These are phyloP conservation scores for Pistacia integerrima DNA, from an alignment of 345 rosid species.

Conservation along the genomic window DNA sequence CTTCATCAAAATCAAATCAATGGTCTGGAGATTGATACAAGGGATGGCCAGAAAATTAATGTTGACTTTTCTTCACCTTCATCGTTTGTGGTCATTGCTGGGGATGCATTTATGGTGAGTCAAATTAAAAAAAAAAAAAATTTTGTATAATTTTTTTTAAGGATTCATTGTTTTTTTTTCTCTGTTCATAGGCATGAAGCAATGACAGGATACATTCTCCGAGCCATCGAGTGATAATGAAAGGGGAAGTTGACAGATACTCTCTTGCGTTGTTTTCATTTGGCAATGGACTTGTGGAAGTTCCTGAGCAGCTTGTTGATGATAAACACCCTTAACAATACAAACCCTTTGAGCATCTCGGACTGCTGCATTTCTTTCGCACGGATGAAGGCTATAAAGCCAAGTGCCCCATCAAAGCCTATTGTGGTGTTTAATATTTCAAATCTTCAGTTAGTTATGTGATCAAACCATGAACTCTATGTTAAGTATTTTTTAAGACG, in stretches of 20 bases:
- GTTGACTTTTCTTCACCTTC: slow-evolving; percentile 47
- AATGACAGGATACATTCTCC: slow-evolving; percentile 49
- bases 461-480: background rate
- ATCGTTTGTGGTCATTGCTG: slow-evolving; percentile 56
- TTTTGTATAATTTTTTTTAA: background rate
- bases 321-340: slow-evolving; percentile 49
- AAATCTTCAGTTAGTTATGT: background rate
- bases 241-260: too few species aligned
- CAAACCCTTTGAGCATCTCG: slow-evolving; percentile 49
- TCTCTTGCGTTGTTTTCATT: too few species aligned
- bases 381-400: slow-evolving; percentile 45
- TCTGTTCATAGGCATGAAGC: slow-evolving; percentile 55
- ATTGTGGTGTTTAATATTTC: slow-evolving; percentile 36
- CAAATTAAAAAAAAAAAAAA: background rate
- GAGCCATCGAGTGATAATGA: too few species aligned
- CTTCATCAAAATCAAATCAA: slow-evolving; percentile 62
- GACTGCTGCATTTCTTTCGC: slow-evolving; percentile 41
- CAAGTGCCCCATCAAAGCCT: slow-evolving; percentile 48
- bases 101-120: slow-evolving; percentile 60
- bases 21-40: slow-evolving; percentile 55
- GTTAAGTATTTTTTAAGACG: too few species aligned
- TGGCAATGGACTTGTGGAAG: too few species aligned
- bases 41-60: slow-evolving; percentile 45
- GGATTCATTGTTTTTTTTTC: background rate
- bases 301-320: too few species aligned